Evolutionary conservation across 352 stramenopile species (phyloP).

Genomic region (Thraustotheca clavata): DNA sequence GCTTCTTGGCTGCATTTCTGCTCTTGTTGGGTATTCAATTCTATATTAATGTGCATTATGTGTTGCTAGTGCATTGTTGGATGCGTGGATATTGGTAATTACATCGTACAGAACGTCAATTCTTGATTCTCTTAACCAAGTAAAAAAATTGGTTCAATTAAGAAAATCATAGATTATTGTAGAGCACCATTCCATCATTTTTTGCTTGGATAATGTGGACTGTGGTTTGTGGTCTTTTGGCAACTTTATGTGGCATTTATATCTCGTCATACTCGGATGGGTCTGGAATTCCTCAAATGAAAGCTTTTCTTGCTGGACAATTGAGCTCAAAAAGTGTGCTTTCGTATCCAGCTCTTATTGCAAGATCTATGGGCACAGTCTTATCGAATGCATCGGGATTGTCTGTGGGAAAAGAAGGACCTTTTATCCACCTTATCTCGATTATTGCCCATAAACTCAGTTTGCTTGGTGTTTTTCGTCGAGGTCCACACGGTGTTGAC

Average conservation of each 20-base stretch:
- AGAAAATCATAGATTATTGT: background rate
- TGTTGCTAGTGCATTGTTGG: slow-evolving; percentile 41
- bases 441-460: slow-evolving; percentile 65
- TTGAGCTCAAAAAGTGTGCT: slow-evolving; percentile 31
- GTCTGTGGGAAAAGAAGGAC: slow-evolving; percentile 55
- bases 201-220: slow-evolving; percentile 64
- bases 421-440: slow-evolving; percentile 67
- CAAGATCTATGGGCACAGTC: slow-evolving; percentile 54
- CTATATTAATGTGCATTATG: background rate
- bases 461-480: slow-evolving; percentile 55
- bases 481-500: slow-evolving; percentile 53
- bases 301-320: slow-evolving; percentile 50
- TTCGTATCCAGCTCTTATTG: slow-evolving; percentile 55
- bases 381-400: slow-evolving; percentile 53
- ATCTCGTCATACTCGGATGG: slow-evolving; percentile 57
- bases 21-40: slow-evolving; percentile 43
- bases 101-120: slow-evolving; percentile 48
- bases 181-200: slow-evolving; percentile 40
- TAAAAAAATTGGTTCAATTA: background rate
- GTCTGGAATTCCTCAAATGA: slow-evolving; percentile 69
- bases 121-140: slow-evolving; percentile 41
- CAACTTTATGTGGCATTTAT: slow-evolving; percentile 51
- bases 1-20: slow-evolving; percentile 44
- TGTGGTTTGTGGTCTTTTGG: slow-evolving; percentile 36
- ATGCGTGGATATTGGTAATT: slow-evolving; percentile 56